Evolutionary conservation across 2,329 filamentous ascomycete genomes (phyloP).

Genomic region (Colletotrichum sp.): DNA sequence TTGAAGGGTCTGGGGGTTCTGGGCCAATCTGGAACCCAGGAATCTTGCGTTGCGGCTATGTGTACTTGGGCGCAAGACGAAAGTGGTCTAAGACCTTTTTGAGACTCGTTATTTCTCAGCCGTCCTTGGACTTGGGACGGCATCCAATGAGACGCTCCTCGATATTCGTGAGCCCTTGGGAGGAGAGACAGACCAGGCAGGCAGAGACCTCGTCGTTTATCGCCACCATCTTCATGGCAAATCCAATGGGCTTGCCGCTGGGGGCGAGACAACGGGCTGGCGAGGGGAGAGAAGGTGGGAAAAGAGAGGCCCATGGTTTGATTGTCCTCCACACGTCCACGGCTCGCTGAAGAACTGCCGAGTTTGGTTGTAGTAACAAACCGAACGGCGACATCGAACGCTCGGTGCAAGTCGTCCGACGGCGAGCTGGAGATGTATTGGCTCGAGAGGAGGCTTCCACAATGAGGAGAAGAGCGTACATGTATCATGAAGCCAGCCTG

Average conservation of each 20-base stretch:
- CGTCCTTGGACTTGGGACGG: neutral
- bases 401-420: neutral
- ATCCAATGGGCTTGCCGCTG: neutral
- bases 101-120: neutral
- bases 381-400: neutral
- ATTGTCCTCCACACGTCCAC: neutral
- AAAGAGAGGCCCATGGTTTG: neutral
- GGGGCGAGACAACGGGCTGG: neutral
- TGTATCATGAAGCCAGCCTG: slow-evolving; percentile 9
- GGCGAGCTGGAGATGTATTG: neutral
- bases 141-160: neutral
- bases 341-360: slow-evolving; percentile 10
- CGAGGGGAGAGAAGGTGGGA: neutral
- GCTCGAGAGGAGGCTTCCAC: neutral
- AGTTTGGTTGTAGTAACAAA: neutral
- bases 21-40: neutral
- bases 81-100: neutral
- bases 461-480: neutral
- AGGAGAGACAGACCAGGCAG: neutral
- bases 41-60: neutral
- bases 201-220: neutral
- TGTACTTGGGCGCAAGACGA: neutral
- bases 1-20: neutral
- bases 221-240: neutral
- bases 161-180: neutral